Conservation (phyloP, 169 alveolate genomes). For the Cyclospora cayetanensis region DNA sequence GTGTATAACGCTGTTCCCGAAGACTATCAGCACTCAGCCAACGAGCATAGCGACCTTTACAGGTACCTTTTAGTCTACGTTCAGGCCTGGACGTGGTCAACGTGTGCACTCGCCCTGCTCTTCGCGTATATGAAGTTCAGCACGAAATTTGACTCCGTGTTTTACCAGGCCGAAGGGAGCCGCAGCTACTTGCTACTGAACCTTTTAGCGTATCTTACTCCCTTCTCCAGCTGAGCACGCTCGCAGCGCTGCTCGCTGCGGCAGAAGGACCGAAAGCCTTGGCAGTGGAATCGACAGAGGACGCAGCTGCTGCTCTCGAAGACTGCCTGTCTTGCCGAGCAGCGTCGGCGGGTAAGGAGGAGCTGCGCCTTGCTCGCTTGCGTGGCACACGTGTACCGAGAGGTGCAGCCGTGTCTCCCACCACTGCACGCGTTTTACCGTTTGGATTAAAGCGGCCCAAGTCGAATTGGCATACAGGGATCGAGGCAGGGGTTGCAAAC, state of each 20-base stretch:
- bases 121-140: neutral
- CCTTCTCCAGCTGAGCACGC: constrained; percentile 2
- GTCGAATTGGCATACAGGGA: too few species aligned
- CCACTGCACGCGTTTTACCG: too few species aligned
- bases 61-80: constrained; percentile 12
- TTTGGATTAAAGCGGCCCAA: too few species aligned
- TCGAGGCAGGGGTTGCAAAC: too few species aligned
- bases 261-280: too few species aligned
- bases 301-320: neutral
- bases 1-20: neutral
- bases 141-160: constrained; percentile 35
- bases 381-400: too few species aligned
- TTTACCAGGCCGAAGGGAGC: constrained; percentile 7
- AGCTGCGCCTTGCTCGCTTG: too few species aligned
- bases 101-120: neutral
- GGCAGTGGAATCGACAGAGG: neutral
- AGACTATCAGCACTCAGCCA: neutral
- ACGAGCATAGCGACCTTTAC: constrained; percentile 19
- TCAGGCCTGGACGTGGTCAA: neutral
- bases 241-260: too few species aligned
- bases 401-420: too few species aligned
- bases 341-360: too few species aligned
- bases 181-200: neutral
- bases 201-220: neutral
- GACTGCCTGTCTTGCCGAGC: too few species aligned